phyloP scores from a whole-genome alignment of 78 protist species.

The Dictyostelium capitatum region DNA sequence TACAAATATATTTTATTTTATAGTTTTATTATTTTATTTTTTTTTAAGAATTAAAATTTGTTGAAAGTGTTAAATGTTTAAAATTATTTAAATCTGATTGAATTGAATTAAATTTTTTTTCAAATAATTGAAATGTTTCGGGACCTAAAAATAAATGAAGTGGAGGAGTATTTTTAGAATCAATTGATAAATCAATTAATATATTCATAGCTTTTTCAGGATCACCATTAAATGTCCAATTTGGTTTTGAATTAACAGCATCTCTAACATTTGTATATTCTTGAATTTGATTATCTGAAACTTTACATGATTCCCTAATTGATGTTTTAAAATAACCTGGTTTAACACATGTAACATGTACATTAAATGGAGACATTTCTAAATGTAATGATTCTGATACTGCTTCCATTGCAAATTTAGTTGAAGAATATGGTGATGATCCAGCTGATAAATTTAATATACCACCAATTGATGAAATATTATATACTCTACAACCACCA shows the following conservation, averaged over 20 bases:
- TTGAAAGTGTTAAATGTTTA: neutral
- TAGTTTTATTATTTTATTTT: no score
- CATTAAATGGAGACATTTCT: slow-evolving; percentile 25
- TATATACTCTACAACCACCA: slow-evolving; percentile 9
- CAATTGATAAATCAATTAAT: neutral
- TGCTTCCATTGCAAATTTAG: slow-evolving; percentile 54
- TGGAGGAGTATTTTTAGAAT: slow-evolving; percentile 1
- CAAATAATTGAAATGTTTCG: slow-evolving; percentile 8
- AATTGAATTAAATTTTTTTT: neutral
- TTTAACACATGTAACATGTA: slow-evolving; percentile 36
- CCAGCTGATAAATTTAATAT: slow-evolving; percentile 10
- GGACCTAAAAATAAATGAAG: slow-evolving; percentile 44
- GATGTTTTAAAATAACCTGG: slow-evolving; percentile 24
- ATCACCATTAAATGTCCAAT: slow-evolving; percentile 43
- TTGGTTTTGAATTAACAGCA: neutral
- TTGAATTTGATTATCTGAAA: neutral
- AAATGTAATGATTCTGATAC: neutral
- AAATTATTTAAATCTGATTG: slow-evolving; percentile 24
- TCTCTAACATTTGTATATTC: slow-evolving; percentile 14
- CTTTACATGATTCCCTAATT: neutral
- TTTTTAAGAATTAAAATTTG: slow-evolving; percentile 35
- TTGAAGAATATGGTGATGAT: slow-evolving; percentile 17
- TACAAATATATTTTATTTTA: no score
- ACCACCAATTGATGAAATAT: slow-evolving; percentile 39
- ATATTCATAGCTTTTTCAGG: slow-evolving; percentile 10